Evolutionary conservation across 176 grass and related monocot genomes (phyloP), one percentile per base, ranked within the genome.

Genomic region (Leersia perrieri): DNA sequence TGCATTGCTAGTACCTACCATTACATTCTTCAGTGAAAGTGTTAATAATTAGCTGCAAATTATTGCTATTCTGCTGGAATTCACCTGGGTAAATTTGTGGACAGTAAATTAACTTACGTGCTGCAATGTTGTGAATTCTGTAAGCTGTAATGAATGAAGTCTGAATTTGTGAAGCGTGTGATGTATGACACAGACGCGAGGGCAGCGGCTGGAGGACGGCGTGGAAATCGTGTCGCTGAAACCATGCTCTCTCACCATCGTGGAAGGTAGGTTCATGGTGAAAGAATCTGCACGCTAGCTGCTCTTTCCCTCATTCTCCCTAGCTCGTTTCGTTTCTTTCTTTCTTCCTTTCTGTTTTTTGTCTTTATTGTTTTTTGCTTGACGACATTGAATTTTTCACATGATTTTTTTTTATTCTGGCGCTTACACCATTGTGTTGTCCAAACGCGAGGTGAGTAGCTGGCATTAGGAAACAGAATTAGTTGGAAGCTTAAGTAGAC

Each of bases 191-290:
- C 89, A 99, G 97, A 89, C 73, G 25, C 86, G 97, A 3, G 97
- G 91, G 49, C 88, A 80, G 23, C 84, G 90, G 82, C 82, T 93
- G 9, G 87, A 89, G 5, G 91, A 95, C 41, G 87, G 86, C 86
- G 88, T 95, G 82, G 97, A 99, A 75, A 80, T 99, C 76, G 58
- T 84, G 82, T 78, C 87, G 27, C 87, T 99, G 0, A 99, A 90
- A 26, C 97, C 97, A 58, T 92, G 90, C 67, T 34, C 85, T 23
- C 91, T 99, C 22, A 76, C 60, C 31, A 85, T 99, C 34, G 69
- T 80, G 13, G 84, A 99, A 99, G 97, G 97, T 98, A 85, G 9
- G 89, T 84, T n/a, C 53, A 58, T 23, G 82, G n/a, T 12, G 57
- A 51, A 68, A 30, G 4, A 44, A 60, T 35, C 71, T 22, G 26